A percentile compares a stretch with the other conserved stretches of the same genome.
Evolutionary conservation across 345 rosid species (phyloP).

Genomic region (Aethionema arabicum): DNA sequence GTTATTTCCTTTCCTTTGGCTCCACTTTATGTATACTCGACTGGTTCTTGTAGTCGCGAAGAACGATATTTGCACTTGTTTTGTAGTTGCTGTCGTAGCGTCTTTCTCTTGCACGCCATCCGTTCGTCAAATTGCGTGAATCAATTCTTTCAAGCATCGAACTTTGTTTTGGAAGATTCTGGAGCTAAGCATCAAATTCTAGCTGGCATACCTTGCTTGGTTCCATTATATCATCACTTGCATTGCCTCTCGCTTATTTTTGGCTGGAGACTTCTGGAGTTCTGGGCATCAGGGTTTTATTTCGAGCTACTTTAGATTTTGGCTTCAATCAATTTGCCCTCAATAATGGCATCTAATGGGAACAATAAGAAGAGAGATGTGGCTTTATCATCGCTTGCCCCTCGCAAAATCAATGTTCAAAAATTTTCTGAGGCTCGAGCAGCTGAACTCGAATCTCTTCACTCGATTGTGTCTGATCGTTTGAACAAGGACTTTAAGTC

Average conservation of each 20-base stretch:
- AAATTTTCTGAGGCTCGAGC: constrained; percentile 71
- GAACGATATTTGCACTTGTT: background rate
- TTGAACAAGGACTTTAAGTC: constrained; percentile 59
- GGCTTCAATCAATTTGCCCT: background rate
- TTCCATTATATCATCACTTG: too few species aligned
- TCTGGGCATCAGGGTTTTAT: background rate
- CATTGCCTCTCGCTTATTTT: too few species aligned
- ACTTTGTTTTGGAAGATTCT: background rate
- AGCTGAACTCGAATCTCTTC: constrained; percentile 64
- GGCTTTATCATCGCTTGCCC: constrained; percentile 36
- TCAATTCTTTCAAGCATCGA: background rate
- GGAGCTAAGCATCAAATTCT: background rate
- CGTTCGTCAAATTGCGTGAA: constrained; percentile 34
- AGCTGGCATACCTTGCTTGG: background rate
- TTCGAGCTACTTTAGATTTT: background rate
- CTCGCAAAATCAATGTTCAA: constrained; percentile 64
- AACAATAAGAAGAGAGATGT: constrained; percentile 27
- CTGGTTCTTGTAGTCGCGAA: background rate
- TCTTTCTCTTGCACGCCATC: constrained; percentile 16
- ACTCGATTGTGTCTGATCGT: constrained; percentile 54
- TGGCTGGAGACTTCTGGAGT: background rate
- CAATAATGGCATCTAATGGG: constrained; percentile 24
- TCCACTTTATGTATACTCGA: background rate
- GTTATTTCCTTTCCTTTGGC: too few species aligned
- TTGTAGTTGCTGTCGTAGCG: background rate